Evolutionary conservation across 2,329 filamentous ascomycete genomes (phyloP).

Genomic region (Scorias spongiosa): DNA sequence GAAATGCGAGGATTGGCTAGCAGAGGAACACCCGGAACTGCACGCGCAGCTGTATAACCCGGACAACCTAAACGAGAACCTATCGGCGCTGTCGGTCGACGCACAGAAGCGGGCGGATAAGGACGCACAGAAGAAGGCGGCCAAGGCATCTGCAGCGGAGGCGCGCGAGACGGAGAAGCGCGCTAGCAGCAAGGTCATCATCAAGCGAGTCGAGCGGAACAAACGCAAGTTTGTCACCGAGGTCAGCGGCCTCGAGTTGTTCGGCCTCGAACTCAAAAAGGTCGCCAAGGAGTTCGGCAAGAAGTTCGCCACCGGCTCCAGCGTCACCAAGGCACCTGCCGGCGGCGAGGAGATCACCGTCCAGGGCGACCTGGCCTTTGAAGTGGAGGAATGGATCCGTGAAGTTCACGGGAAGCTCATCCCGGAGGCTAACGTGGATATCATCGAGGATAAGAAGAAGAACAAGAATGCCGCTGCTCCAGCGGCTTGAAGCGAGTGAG

Average conservation of each 20-base stretch:
- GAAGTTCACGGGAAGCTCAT: conserved; percentile 73
- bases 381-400: conserved; percentile 78
- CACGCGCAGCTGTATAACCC: conserved; percentile 70
- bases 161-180: conserved; percentile 70
- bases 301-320: conserved; percentile 91
- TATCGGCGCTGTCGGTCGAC: conserved; percentile 73
- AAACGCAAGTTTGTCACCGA: conserved; percentile 96
- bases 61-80: conserved; percentile 62
- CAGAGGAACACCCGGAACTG: conserved; percentile 55
- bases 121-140: conserved; percentile 91
- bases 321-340: conserved; percentile 73
- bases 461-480: conserved; percentile 32
- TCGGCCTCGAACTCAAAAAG: conserved; percentile 89
- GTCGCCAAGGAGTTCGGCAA: conserved; percentile 93
- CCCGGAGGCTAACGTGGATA: conserved; percentile 87
- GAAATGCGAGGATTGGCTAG: conserved; percentile 95
- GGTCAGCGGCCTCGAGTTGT: conserved; percentile 77
- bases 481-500: no score
- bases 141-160: conserved; percentile 80
- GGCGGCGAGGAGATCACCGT: conserved; percentile 79
- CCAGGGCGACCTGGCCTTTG: conserved; percentile 89
- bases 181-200: conserved; percentile 66
- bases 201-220: conserved; percentile 95
- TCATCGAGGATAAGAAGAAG: conserved; percentile 93
- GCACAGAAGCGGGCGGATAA: conserved; percentile 91